These are phyloP conservation scores for Elsinoe necatrix DNA, from an alignment of 2,329 filamentous ascomycete species.

Conservation along the genomic window DNA sequence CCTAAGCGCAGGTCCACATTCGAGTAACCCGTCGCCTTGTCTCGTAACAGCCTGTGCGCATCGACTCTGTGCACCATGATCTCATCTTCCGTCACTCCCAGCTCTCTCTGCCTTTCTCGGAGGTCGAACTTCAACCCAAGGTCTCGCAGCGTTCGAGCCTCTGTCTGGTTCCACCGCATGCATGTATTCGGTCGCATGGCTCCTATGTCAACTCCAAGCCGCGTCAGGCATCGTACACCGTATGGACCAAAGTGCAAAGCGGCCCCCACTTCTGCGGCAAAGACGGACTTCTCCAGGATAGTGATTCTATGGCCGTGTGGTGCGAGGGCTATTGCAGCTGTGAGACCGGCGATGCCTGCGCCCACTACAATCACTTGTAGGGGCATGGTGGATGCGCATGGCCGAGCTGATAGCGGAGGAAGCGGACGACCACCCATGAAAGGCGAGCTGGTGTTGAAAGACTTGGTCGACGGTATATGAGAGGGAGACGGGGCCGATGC, in stretches of 20 bases:
- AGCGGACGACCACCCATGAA: conserved; percentile 1
- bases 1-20: conserved; percentile 18
- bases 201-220: conserved; percentile 30
- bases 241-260: conserved; percentile 36
- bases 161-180: conserved; percentile 18
- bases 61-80: conserved; percentile 22
- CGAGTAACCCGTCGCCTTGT: conserved; percentile 14
- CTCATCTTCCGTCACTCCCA: conserved; percentile 15
- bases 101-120: conserved; percentile 14
- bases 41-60: conserved; percentile 19
- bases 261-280: conserved; percentile 37
- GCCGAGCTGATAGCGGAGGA: neutral
- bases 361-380: conserved; percentile 21
- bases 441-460: neutral
- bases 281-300: conserved; percentile 24
- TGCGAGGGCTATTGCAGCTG: conserved; percentile 20
- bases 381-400: neutral
- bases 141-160: conserved; percentile 16
- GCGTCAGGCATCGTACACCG: conserved; percentile 28
- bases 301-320: conserved; percentile 19
- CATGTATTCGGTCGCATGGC: conserved; percentile 15
- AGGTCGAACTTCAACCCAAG: conserved; percentile 13
- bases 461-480: neutral
- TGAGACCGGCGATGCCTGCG: conserved; percentile 24
- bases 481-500: neutral